Percentiles rank a stretch among this genome's conserved stretches.
phyloP scores from a whole-genome alignment of 2,329 filamentous ascomycete genomes.

The Phyllosticta ampelicida region DNA sequence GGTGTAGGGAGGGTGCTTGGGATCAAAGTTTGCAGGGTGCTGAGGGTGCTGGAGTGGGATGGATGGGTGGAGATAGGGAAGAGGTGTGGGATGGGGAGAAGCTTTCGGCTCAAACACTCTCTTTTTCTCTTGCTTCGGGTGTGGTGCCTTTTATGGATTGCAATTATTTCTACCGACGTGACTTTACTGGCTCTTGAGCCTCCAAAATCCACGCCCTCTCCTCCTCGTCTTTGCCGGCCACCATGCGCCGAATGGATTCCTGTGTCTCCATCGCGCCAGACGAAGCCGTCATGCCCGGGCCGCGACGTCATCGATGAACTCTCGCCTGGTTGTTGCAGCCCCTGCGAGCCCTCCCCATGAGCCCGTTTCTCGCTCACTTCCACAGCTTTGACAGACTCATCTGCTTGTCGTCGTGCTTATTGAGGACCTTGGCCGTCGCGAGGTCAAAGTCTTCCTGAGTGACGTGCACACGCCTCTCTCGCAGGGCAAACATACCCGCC shows the following conservation, averaged over 20 bases:
- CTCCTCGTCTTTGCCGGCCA: background rate
- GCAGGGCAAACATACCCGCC: slow-evolving; percentile 93
- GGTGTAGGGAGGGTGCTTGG: background rate
- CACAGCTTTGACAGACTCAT: slow-evolving; percentile 80
- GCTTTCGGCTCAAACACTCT: background rate
- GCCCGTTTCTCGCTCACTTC: slow-evolving; percentile 43
- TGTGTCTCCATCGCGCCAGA: background rate
- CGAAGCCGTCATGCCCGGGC: background rate
- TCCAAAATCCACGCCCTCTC: background rate
- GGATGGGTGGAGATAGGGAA: background rate
- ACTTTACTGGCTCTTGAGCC: background rate
- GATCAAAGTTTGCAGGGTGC: background rate
- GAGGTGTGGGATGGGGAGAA: background rate
- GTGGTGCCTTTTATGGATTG: background rate
- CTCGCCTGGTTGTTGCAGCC: background rate
- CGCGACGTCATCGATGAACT: background rate
- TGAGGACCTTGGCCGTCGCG: slow-evolving; percentile 96
- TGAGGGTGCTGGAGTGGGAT: background rate
- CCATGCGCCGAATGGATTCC: background rate
- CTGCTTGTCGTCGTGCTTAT: slow-evolving; percentile 99
- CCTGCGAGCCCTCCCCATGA: background rate
- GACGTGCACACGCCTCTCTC: slow-evolving; percentile 92
- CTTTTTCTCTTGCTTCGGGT: background rate
- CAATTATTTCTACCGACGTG: background rate
- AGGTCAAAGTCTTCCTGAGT: slow-evolving; percentile 99